Evolutionary conservation across 176 grass and related monocot species (phyloP), one percentile per base, ranked within the genome.

Genomic region (Zea luxurians): DNA sequence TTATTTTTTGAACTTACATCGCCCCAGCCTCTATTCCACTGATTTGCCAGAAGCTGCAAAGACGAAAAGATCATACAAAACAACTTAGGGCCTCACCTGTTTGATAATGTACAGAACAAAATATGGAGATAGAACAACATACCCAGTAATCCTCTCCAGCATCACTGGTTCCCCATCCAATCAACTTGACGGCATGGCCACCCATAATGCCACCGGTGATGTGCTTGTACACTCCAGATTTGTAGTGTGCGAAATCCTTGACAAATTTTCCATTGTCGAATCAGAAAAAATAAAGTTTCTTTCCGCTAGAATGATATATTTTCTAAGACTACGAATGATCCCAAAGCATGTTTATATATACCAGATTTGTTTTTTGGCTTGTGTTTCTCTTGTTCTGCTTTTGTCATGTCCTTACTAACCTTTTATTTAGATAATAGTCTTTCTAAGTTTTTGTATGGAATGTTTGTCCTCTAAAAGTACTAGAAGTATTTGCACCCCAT

Each of bases 171-270:
- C 95, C 95, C 91, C 91, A 94, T 81, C 91, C 95, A 45, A 94
- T 98, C 75, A 94, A 84, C 83, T 92, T 98, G 36, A 98, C 91
- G 11, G 95, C 91, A 83, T 98, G 91, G 48, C 95, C 95, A 7
- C 91, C 95, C 85, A 98, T 92, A 9, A 78, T 44, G 38, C 50
- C 87, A 80, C 95, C 95, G 0, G 91, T 89, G 63, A 93, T 70
- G 46, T 97, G 91, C 67, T 97, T 93, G 86, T 97, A 97, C 27
- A 97, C 91, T 89, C 94, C 94, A 57, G 91, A 93, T 77, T 97
- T 97, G 73, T 97, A 97, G 86, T 97, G 91, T 47, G 94, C 94
- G 69, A 97, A 97, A 69, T 97, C 94, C 94, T 97, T 60, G 17
- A 66, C 5, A 40, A 35, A 82, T 41, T 75, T 60, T 73, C 65